Conservation (phyloP, 1,284 basidiomycete genomes). For the Pseudozyma thailandica region DNA sequence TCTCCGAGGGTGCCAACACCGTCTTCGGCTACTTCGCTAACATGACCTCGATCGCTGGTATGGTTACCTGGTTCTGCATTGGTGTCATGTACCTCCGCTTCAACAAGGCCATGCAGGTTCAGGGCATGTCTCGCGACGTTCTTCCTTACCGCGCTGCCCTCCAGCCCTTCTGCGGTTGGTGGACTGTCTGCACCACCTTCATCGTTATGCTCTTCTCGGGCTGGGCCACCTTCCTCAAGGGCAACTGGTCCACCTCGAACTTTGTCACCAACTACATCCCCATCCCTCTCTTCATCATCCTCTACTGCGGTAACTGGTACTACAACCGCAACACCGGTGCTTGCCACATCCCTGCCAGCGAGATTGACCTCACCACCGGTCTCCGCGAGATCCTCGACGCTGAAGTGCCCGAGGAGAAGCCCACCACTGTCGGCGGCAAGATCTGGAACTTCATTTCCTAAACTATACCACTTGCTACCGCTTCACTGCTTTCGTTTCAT, state of each 20-base stretch:
- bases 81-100: constrained; percentile 80
- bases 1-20: constrained; percentile 65
- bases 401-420: constrained; percentile 44
- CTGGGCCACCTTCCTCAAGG: constrained; percentile 58
- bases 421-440: constrained; percentile 47
- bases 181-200: constrained; percentile 36
- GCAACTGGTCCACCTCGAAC: constrained; percentile 70
- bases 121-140: constrained; percentile 73
- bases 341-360: constrained; percentile 42
- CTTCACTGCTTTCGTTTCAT: constrained; percentile 4
- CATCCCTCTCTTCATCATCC: constrained; percentile 78
- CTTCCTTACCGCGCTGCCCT: constrained; percentile 71
- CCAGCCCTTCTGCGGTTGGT: constrained; percentile 65
- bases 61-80: constrained; percentile 88
- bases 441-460: constrained; percentile 47
- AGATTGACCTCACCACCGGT: constrained; percentile 74
- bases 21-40: constrained; percentile 75
- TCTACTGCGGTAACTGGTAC: constrained; percentile 75
- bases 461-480: neutral
- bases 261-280: constrained; percentile 84
- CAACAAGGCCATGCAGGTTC: constrained; percentile 75
- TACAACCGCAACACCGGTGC: constrained; percentile 70
- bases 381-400: constrained; percentile 58
- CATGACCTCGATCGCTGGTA: constrained; percentile 75
- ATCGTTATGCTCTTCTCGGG: constrained; percentile 69